Evolutionary conservation across 768 basidiomycete genomes (phyloP), one percentile per base, ranked within the genome.

Genomic region (Coprinopsis strossmayeri): DNA sequence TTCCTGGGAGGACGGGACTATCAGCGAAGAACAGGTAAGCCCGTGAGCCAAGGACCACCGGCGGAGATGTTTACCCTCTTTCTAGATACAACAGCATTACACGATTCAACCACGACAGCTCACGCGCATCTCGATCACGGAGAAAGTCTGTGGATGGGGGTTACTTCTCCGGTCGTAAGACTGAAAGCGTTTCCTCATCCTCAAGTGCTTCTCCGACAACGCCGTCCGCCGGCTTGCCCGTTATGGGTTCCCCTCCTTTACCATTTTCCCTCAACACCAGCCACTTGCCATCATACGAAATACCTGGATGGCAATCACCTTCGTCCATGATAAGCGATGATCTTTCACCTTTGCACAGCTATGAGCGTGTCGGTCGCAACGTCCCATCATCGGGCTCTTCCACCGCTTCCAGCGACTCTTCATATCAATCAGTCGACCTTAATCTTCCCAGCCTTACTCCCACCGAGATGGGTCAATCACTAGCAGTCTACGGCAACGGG

Each of bases 1-100:
- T 81, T 61, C 78, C 78, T 40, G 78, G 78, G 3, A 68, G 78
- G 32, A 81, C 78, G 15, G 78, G 77, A 12, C 64, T 81, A 13
- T 76, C 77, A 2, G 78, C 78, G 13, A 81, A 79, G 68, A 81
- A 81, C 60, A 69, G 77, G 76, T 77, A 57, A 48, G 65, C 55
- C 9, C 11, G 23, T 20, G 40, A 15, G n/a, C 25, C 39, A 45
- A 34, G 10, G 25, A 38, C 35, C 35, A 5, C 9, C 11, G 35
- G 18, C 9, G 9, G 17, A 38, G 18, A 28, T 53, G 42, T 34
- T 46, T 45, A 39, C 37, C 48, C 26, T 47, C 50, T 47, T 30
- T 49, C 21, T 42, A 76, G 76, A 55, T 78, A 77, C 55, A 78
- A 77, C 51, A 75, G 73, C 49, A 73, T 76, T 50, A 76, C 73